Base-by-base conservation (phyloP, 2,329 filamentous ascomycete species). In the Akanthomyces lecanii region DNA sequence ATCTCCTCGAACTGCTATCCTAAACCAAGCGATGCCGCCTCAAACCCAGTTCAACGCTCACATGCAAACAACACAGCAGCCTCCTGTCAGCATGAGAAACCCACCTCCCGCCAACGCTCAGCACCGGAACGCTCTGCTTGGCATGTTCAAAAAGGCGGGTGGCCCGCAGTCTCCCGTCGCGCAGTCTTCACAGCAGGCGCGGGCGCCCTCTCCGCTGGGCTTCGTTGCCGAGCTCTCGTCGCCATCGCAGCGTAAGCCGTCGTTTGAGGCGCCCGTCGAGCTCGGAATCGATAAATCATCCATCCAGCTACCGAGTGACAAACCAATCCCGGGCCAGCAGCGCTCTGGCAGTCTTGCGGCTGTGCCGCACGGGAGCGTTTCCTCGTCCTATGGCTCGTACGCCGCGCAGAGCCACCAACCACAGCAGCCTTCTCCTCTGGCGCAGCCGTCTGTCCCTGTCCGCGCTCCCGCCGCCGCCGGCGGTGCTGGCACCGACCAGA, bases 81-180 rank as follows among this genome's bases (percentile, higher is more conserved):
- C 25, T n/a, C 58, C 57, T 21, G 28, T 42, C 14, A 44, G n/a
- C 25, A 42, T 56, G 21, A 69, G 70, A 7, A 69, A 66, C 51
- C 67, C 72, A 25, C 65, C 65, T 28, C 64, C 66, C 1, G 64
- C 66, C 5, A 65, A 63, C 6, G 69, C 71, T 33, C 67, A 71
- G 52, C 82, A 85, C 65, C 79, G 81, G 25, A 79, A 77, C 21
- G 75, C 79, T 8, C 72, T 85, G 23, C 73, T 85, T 16, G 79
- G 76, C 25, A 83, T 85, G 75, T 85, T 86, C 72, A 84, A 82
- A 65, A 79, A 79, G 65, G 66, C 71, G 66, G 64, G 64, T 5
- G 64, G 64, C 11, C 45, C 44, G 16, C 52, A 48, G 25, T 62
- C 60, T 11, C 52, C 52, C 33, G 36, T 18, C 5, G 16, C 44